Conservation (phyloP, 1,139 yeast genomes). For the Hansenula sp. region DNA sequence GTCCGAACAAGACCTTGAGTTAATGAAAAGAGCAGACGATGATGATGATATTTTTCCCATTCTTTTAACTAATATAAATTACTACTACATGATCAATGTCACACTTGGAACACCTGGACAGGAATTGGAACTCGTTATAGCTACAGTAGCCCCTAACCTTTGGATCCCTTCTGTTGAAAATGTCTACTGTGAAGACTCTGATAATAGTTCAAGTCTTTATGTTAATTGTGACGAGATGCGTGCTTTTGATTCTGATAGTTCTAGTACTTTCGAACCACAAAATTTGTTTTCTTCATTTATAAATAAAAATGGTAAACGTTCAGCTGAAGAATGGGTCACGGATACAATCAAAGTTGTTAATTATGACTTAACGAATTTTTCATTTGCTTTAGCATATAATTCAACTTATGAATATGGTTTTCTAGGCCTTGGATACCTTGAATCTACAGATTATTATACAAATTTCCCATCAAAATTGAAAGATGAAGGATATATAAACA, state of each 20-base stretch:
- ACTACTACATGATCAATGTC: neutral
- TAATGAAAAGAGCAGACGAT: neutral
- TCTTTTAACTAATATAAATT: neutral
- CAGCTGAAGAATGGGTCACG: constrained; percentile 10
- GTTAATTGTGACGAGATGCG: neutral
- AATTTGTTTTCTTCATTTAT: neutral
- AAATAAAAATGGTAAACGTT: constrained; percentile 4
- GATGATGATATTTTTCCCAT: neutral
- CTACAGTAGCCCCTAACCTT: neutral
- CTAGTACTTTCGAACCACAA: neutral
- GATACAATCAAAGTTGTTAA: constrained; percentile 2
- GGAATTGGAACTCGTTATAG: neutral
- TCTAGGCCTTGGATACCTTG: constrained; percentile 13
- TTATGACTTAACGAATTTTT: neutral
- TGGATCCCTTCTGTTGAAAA: neutral
- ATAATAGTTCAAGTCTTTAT: neutral
- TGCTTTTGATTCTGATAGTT: neutral
- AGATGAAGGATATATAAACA: constrained; percentile 42
- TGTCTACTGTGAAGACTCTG: neutral
- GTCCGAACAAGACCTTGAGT: too few relatives aligned
- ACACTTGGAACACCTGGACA: neutral
- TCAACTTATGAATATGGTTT: neutral
- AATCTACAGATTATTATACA: constrained; percentile 31
- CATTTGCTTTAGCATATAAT: neutral
- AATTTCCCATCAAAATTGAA: constrained; percentile 53